Conservation (phyloP, 2,329 filamentous ascomycete genomes). For the Cladorrhinum sp. region DNA sequence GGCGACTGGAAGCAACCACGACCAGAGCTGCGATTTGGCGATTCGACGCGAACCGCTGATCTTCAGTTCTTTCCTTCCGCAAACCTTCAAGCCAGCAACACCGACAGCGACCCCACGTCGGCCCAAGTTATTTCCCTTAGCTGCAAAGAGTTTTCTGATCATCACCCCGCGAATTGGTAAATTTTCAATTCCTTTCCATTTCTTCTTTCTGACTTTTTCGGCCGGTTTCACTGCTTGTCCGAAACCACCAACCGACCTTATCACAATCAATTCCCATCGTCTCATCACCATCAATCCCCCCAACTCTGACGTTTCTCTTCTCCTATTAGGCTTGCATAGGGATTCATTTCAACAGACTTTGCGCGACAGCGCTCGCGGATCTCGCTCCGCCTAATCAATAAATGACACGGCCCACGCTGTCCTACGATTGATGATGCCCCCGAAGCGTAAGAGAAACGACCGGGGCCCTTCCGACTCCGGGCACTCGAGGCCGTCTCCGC, state of each 20-base stretch:
- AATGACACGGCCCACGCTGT: slow-evolving; percentile 22
- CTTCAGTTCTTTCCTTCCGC: slow-evolving; percentile 3
- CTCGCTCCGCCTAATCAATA: slow-evolving; percentile 21
- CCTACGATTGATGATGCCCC: slow-evolving; percentile 45
- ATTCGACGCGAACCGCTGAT: slow-evolving; percentile 23
- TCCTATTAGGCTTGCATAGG: neutral
- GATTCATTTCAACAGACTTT: neutral
- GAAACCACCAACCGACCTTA: neutral
- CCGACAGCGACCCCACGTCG: slow-evolving; percentile 13
- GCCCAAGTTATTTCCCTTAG: neutral
- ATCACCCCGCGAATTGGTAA: slow-evolving; percentile 8
- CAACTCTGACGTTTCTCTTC: neutral
- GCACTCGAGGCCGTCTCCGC: slow-evolving; percentile 56
- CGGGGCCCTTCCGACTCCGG: slow-evolving; percentile 46
- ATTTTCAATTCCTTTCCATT: slow-evolving; percentile 4
- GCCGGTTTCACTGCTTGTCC: neutral
- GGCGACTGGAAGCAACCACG: slow-evolving; percentile 6
- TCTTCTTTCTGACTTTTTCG: neutral
- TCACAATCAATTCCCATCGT: neutral
- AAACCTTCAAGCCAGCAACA: slow-evolving; percentile 13
- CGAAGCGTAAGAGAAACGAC: slow-evolving; percentile 59
- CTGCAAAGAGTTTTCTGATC: neutral
- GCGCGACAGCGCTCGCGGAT: slow-evolving; percentile 11
- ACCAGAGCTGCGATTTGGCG: slow-evolving; percentile 20
- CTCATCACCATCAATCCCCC: neutral